Base-by-base conservation (phyloP, 2,329 filamentous ascomycete genomes). In the Penicillium sp. region DNA sequence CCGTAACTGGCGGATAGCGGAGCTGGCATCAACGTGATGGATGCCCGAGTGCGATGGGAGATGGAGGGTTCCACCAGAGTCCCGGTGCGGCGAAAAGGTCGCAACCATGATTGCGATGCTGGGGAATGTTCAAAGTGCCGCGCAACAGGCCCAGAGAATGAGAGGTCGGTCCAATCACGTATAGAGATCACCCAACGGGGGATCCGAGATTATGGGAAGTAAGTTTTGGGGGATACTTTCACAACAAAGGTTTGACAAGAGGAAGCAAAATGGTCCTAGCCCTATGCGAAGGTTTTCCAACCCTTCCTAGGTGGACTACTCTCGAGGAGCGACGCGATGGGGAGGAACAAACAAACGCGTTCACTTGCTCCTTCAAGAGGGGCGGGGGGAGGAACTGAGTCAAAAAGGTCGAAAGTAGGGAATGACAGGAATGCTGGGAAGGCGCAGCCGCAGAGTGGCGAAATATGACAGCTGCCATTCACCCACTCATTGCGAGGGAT, bases 11-110 rank as follows among this genome's bases (percentile, higher is more conserved):
- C 90, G 84, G 58, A 96, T 89, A 52, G 89, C 87, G 44, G 89
- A 86, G 55, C 89, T 87, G 59, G 90, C 85, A 76, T 96, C 90
- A 64, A 93, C 88, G 73, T 89, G 87, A 70, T 90, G 89, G 55
- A 85, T 84, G 65, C 90, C 86, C 41, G 89, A 93, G 52, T 93
- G 92, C 56, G 92, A 96, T 59, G 91, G 87, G 64, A 96, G 80
- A 67, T 94, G 91, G 64, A 96, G 80, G 52, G 90, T 93, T 66
- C 90, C 90, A 69, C 89, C 88, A 42, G 73, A 73, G 68, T 78
- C 75, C 54, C 74, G 75, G 63, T 78, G 76, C 54, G 76, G 75
- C 61, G 76, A 78, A 56, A 77, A 77, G 45, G 75, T 77, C 56
- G 74, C 73, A 58, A 78, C 75, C 75, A 78, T 78, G 48, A 53